phyloP scores from a whole-genome alignment of 176 grass and related monocot species.

The Bonia amplexicaulis region DNA sequence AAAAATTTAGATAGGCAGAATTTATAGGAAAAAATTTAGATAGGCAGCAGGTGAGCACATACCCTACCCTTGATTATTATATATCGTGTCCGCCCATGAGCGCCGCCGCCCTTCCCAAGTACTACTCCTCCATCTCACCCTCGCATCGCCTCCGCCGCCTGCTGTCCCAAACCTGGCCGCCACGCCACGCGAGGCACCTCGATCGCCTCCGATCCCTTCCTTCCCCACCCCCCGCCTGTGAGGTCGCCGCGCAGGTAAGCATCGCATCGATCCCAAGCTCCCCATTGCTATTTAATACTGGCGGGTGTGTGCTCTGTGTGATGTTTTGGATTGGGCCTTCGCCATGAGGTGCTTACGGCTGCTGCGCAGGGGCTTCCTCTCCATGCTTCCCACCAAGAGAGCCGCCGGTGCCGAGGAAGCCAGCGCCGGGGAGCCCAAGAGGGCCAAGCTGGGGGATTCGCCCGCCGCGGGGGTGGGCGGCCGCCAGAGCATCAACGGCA shows the following conservation, averaged over 20 bases:
- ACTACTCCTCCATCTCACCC: no score
- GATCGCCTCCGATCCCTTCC: slow-evolving; percentile 33
- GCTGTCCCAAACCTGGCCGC: slow-evolving; percentile 17
- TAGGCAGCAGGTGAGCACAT: no score
- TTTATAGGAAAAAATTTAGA: no score
- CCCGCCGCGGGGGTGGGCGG: neutral
- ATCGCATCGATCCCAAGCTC: neutral
- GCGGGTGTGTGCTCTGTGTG: neutral
- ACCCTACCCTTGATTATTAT: no score
- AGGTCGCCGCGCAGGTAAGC: neutral
- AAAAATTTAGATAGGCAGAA: no score
- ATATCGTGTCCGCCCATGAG: no score
- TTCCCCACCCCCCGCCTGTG: neutral
- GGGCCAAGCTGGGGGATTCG: slow-evolving; percentile 20
- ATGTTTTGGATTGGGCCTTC: neutral
- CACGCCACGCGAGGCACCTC: slow-evolving; percentile 16
- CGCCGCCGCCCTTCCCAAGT: no score
- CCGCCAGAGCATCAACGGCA: neutral
- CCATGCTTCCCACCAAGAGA: slow-evolving; percentile 73
- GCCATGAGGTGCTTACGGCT: slow-evolving; percentile 50
- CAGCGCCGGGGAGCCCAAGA: slow-evolving; percentile 29
- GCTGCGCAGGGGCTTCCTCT: slow-evolving; percentile 56
- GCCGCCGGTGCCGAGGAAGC: slow-evolving; percentile 23
- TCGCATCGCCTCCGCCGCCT: neutral
- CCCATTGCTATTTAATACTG: neutral